These are phyloP conservation scores for Epicoccum nigrum DNA, from an alignment of 2,329 filamentous ascomycete genomes.

Conservation along the genomic window DNA sequence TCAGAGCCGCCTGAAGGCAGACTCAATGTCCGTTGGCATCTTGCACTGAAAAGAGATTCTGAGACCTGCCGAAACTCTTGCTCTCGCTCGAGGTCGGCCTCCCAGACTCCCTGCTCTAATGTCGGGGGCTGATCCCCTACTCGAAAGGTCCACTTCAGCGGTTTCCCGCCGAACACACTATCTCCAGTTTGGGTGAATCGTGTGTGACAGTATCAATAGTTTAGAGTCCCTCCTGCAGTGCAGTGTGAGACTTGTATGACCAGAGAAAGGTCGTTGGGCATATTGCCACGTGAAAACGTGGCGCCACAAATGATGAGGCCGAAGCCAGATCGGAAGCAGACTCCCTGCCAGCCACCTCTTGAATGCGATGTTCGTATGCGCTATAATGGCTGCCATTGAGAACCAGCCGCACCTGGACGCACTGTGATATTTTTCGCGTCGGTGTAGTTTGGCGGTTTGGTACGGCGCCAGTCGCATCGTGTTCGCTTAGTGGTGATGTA, in stretches of 20 bases:
- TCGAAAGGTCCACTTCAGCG: conserved; percentile 24
- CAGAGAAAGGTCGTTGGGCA: conserved; percentile 17
- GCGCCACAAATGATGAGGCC: conserved; percentile 10
- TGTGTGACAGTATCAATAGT: no score
- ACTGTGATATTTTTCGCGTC: neutral
- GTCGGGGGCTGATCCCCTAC: conserved; percentile 38
- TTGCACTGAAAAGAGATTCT: conserved; percentile 31
- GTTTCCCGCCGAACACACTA: neutral
- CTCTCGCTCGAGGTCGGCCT: conserved; percentile 32
- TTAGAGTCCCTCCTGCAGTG: no score
- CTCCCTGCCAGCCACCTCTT: conserved; percentile 13
- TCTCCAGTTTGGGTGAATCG: neutral
- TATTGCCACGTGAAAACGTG: conserved; percentile 6
- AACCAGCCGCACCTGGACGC: no score
- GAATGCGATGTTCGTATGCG: no score
- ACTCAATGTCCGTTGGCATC: conserved; percentile 44
- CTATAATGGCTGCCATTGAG: no score
- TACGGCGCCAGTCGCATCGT: conserved; percentile 13
- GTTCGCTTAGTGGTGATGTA: conserved; percentile 4
- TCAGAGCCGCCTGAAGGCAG: conserved; percentile 28
- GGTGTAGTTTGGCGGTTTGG: neutral
- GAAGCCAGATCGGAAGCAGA: conserved; percentile 15
- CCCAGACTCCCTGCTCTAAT: conserved; percentile 24
- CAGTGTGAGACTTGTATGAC: conserved; percentile 15
- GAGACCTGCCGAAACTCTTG: conserved; percentile 30